Evolutionary conservation across 192 early-diverging fungal genomes (phyloP).

Genomic region (Obelidium mucronatum): DNA sequence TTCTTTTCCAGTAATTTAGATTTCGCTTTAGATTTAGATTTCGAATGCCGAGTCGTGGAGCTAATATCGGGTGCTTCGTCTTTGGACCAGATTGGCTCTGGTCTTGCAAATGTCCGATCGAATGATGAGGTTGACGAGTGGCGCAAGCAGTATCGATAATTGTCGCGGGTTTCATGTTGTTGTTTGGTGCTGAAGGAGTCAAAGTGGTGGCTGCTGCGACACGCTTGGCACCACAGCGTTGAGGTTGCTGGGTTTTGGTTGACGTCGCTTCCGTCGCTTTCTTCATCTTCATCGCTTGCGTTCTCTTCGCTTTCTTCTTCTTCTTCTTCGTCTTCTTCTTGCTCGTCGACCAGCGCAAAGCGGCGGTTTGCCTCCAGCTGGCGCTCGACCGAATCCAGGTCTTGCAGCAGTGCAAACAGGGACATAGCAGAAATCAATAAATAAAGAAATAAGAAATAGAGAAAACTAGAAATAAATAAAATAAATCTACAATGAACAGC

Average conservation of each 20-base stretch:
- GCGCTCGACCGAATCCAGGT: not conserved
- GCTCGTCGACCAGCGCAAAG: not conserved
- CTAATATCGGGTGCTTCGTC: no score
- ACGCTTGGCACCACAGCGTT: not conserved
- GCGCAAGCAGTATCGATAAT: not conserved
- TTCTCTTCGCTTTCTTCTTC: not conserved
- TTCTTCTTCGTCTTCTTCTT: not conserved
- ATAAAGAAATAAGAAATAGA: no score
- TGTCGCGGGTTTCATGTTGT: not conserved
- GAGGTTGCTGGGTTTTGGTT: not conserved
- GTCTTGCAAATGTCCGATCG: not conserved
- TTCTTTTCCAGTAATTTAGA: no score
- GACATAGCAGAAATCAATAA: no score
- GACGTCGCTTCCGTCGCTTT: not conserved
- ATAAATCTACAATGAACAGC: no score
- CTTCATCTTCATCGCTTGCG: not conserved
- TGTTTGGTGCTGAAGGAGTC: slow-evolving; percentile 1
- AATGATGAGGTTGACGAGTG: not conserved
- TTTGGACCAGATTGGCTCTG: not conserved
- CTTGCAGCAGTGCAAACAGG: not conserved
- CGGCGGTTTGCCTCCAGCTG: not conserved
- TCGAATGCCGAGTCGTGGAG: no score
- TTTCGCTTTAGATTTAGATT: no score
- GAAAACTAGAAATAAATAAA: no score
- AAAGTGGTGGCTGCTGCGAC: not conserved